phyloP scores from a whole-genome alignment of 306 rosid genomes.

The Sphenostylis stenocarpa region DNA sequence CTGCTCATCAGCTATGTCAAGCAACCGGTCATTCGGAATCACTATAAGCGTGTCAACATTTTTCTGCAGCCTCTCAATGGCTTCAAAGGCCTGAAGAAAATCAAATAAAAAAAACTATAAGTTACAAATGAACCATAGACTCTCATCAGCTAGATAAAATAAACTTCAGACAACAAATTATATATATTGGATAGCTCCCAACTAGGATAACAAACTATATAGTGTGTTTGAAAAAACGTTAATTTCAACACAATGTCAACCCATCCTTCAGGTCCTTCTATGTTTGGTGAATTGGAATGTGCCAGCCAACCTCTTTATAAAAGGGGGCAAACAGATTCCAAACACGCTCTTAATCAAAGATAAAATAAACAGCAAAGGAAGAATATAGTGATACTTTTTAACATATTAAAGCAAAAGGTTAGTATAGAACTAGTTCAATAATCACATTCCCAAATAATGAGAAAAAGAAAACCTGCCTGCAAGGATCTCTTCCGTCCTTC shows the following conservation, averaged over 20 bases:
- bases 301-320: background rate
- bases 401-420: background rate
- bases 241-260: background rate
- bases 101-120: background rate
- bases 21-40: constrained; percentile 95
- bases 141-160: background rate
- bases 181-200: background rate
- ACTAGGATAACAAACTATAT: background rate
- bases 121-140: background rate
- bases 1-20: constrained; percentile 97
- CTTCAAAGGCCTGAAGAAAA: constrained; percentile 83
- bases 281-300: background rate
- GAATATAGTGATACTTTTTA: background rate
- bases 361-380: background rate
- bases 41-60: constrained; percentile 97
- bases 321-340: background rate
- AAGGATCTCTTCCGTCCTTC: constrained; percentile 98
- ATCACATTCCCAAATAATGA: constrained; percentile 21
- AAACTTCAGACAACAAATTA: background rate
- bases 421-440: background rate
- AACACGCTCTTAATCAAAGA: background rate
- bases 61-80: constrained; percentile 93
- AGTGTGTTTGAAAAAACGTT: background rate
- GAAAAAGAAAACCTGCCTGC: constrained; percentile 73
- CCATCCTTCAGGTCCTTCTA: background rate